A percentile compares a stretch with the other conserved stretches of the same genome.
Conservation (phyloP, 2,329 filamentous ascomycete genomes). For the Pseudogymnoascus sp. region DNA sequence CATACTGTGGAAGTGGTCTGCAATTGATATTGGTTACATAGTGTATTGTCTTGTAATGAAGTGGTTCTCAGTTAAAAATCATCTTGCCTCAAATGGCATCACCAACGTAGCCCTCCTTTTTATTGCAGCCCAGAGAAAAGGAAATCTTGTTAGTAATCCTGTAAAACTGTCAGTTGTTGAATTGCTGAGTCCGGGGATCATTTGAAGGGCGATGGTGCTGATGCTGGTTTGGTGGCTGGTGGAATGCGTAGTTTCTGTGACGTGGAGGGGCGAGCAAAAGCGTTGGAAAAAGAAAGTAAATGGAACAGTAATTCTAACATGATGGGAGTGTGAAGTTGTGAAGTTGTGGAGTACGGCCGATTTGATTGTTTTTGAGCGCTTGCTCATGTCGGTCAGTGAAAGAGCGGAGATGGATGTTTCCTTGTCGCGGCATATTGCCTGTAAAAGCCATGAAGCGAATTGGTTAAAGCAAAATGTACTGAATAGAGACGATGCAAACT, state of each 20-base stretch:
- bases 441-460: background rate
- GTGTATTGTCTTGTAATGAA: constrained; percentile 5
- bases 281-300: background rate
- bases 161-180: background rate
- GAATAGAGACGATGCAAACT: background rate
- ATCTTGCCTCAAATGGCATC: background rate
- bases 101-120: background rate
- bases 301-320: background rate
- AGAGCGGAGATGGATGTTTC: background rate
- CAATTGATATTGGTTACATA: background rate
- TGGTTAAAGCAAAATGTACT: background rate
- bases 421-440: background rate
- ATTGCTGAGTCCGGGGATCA: background rate
- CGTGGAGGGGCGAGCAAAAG: background rate
- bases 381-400: background rate
- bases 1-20: background rate
- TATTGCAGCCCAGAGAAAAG: background rate
- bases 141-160: background rate
- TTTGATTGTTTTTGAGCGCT: background rate
- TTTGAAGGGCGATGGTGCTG: background rate
- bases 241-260: background rate
- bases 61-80: background rate
- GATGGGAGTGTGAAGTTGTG: background rate
- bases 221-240: background rate
- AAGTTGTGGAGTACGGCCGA: background rate